Evolutionary conservation across 1,284 basidiomycete genomes (phyloP).

Genomic region (Trichosporon faecale): DNA sequence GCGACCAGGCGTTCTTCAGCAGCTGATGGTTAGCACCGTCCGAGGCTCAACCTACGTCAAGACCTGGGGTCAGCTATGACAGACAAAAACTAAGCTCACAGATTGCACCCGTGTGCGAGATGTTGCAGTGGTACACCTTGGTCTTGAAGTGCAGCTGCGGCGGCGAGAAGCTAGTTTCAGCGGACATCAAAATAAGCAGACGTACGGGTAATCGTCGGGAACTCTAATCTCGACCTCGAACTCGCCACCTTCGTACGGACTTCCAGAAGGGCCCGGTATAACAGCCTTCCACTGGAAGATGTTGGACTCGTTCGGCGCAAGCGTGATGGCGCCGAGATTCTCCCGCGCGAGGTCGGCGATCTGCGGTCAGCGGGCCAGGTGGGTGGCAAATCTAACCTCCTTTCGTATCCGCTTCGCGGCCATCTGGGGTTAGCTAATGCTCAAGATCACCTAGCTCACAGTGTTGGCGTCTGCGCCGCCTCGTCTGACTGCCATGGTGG

Average conservation of each 20-base stretch:
- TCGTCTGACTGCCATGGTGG: slow-evolving; percentile 14
- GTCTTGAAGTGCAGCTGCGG: slow-evolving; percentile 75
- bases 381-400: slow-evolving; percentile 54
- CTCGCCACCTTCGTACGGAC: slow-evolving; percentile 80
- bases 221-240: slow-evolving; percentile 73
- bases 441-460: background rate
- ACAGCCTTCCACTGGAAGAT: slow-evolving; percentile 66
- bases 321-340: slow-evolving; percentile 70
- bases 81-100: slow-evolving; percentile 36
- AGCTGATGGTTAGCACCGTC: slow-evolving; percentile 60
- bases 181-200: slow-evolving; percentile 25
- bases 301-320: slow-evolving; percentile 60
- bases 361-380: slow-evolving; percentile 33
- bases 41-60: slow-evolving; percentile 39
- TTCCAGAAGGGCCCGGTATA: slow-evolving; percentile 78
- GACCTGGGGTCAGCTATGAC: slow-evolving; percentile 34
- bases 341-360: slow-evolving; percentile 78
- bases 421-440: slow-evolving; percentile 57
- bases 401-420: slow-evolving; percentile 82
- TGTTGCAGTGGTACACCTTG: slow-evolving; percentile 91
- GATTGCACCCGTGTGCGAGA: slow-evolving; percentile 61
- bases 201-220: slow-evolving; percentile 77
- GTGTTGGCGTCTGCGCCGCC: slow-evolving; percentile 9
- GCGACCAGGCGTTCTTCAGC: slow-evolving; percentile 84
- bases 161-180: slow-evolving; percentile 66